Conservation (phyloP, 805 yeast species). For the Zygotorulaspora chibaensis region DNA sequence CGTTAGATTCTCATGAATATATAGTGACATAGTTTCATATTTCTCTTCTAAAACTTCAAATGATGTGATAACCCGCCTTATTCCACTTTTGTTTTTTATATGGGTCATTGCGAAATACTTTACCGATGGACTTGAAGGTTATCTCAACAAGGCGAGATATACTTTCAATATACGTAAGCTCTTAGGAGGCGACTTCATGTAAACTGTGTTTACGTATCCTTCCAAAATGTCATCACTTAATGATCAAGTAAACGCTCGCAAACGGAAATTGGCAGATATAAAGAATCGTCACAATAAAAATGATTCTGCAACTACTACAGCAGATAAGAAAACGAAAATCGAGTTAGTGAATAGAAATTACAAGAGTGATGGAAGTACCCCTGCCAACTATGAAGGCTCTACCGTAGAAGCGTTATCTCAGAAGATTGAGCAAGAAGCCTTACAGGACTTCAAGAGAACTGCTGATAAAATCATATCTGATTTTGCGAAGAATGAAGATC, state of each 20-base stretch:
- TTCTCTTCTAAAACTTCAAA: background rate
- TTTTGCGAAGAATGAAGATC: conserved; percentile 9
- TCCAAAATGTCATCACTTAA: conserved; percentile 5
- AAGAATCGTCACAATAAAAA: background rate
- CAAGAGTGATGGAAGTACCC: background rate
- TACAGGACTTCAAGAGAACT: background rate
- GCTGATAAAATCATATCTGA: conserved; percentile 1
- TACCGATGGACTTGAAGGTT: no score
- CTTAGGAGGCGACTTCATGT: no score
- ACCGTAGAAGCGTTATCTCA: conserved; percentile 5
- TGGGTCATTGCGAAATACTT: no score
- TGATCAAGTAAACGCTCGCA: conserved; percentile 10
- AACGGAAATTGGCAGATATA: conserved; percentile 7
- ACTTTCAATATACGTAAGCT: no score
- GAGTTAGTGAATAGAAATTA: background rate
- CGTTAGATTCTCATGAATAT: conserved; percentile 4
- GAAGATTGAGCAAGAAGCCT: conserved; percentile 1
- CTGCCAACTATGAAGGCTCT: background rate
- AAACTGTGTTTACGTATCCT: no score
- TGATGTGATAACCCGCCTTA: no score
- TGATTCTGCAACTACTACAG: background rate
- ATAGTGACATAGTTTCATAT: background rate
- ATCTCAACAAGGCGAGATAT: no score
- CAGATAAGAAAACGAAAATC: background rate
- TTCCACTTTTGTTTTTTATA: no score